Evolutionary conservation across 2,329 filamentous ascomycete genomes (phyloP).

Genomic region (Aspergillus candidus): DNA sequence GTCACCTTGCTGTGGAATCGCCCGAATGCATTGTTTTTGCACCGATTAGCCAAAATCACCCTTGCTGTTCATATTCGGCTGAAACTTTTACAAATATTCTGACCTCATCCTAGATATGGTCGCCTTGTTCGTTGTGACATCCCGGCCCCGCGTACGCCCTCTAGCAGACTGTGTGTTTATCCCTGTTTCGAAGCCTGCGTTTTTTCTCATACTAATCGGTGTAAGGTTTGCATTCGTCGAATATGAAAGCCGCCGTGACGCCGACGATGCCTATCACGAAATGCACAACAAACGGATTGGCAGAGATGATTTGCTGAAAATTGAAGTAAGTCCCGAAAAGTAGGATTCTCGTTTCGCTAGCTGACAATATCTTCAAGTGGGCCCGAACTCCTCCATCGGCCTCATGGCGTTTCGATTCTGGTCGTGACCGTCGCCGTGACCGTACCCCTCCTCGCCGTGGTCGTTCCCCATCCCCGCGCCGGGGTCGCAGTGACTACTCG

Average conservation of each 20-base stretch:
- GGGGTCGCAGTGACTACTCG: slow-evolving; percentile 64
- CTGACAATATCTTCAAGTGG: slow-evolving; percentile 61
- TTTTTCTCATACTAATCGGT: slow-evolving; percentile 34
- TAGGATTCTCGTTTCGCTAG: not conserved
- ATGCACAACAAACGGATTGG: slow-evolving; percentile 99
- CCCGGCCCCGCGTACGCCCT: slow-evolving; percentile 86
- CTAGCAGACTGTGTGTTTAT: slow-evolving; percentile 81
- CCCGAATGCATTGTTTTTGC: no score
- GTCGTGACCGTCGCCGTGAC: slow-evolving; percentile 61
- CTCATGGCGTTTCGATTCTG: slow-evolving; percentile 96
- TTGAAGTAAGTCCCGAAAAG: slow-evolving; percentile 65
- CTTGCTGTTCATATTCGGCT: slow-evolving; percentile 2
- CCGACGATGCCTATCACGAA: slow-evolving; percentile 97
- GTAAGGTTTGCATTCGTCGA: slow-evolving; percentile 92
- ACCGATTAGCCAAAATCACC: no score
- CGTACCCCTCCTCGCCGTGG: slow-evolving; percentile 73
- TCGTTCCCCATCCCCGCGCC: slow-evolving; percentile 53
- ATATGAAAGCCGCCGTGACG: slow-evolving; percentile 96
- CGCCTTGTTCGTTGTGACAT: slow-evolving; percentile 98
- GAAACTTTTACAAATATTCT: slow-evolving; percentile 16
- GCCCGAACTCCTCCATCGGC: slow-evolving; percentile 95
- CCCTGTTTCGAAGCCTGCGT: slow-evolving; percentile 2
- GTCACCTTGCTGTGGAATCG: slow-evolving; percentile 1
- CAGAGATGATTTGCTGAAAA: slow-evolving; percentile 91
- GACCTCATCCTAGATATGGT: slow-evolving; percentile 67